Evolutionary conservation across 495 filamentous ascomycete species (phyloP), one percentile per base, ranked within the genome.

Genomic region (Tuber calosporum): DNA sequence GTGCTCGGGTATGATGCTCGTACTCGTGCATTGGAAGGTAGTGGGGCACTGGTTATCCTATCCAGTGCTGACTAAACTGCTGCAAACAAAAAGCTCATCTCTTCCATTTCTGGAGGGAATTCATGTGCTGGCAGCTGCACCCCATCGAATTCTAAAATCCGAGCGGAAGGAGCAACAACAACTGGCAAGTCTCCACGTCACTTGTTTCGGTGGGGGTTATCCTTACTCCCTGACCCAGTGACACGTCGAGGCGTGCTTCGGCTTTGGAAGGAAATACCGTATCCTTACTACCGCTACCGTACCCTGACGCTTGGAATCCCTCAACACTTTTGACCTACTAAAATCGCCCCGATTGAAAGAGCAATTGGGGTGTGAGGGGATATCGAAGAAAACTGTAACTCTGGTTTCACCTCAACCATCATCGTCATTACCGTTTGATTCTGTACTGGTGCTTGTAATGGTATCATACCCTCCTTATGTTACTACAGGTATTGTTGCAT

Each of bases 131-230:
- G 53, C 53, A 62, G 30, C 53, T 62, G 53, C 53, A 30, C 26
- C 4, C 53, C 26, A 62, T 62, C 53, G 53, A 62, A 34, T 62
- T 30, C 34, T 34, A 2, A 30, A 30, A 13, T 40, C 11, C 26
- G 13, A 13, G 53, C 26, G 9, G 53, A 62, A 30, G 26, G 53
- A 62, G 53, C 53, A 62, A 62, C 53, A 62, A 62, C 53, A 62
- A 62, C 53, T 62, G 53, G 53, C 53, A 62, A 62, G 53, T 62
- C 53, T 62, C 53, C 53, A 62, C 53, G 53, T 62, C 53, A 62
- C 53, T 62, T 62, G 53, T 62, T 62, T 62, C 53, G 53, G 53
- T 62, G 53, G 53, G 48, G 53, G n/a, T 17, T 62, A 30, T 30
- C 30, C 53, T 9, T 26, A 26, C 48, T 15, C 53, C 53, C 34